phyloP scores from a whole-genome alignment of 2,329 filamentous ascomycete genomes.

The Dactylonectria estremocensis region DNA sequence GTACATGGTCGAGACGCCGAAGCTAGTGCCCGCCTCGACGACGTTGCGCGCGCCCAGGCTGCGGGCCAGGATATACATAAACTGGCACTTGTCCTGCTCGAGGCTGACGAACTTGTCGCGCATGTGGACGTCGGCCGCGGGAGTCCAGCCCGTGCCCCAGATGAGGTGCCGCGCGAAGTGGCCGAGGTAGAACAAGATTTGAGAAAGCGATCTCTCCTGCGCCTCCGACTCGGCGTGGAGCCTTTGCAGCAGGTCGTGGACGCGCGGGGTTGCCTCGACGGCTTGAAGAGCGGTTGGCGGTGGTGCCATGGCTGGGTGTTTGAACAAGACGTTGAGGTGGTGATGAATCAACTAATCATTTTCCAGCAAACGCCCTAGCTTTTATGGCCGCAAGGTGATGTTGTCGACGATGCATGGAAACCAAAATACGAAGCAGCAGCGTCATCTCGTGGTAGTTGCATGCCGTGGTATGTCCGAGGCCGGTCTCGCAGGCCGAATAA shows the following conservation, averaged over 20 bases:
- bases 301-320: slow-evolving; percentile 32
- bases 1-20: slow-evolving; percentile 75
- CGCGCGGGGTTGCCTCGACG: slow-evolving; percentile 43
- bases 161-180: slow-evolving; percentile 44
- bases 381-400: not conserved
- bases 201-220: slow-evolving; percentile 46
- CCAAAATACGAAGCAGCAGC: not conserved
- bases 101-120: slow-evolving; percentile 73
- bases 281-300: slow-evolving; percentile 41
- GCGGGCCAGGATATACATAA: slow-evolving; percentile 69
- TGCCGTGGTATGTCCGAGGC: slow-evolving; percentile 32
- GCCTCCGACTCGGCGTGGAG: slow-evolving; percentile 48
- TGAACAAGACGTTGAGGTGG: not conserved
- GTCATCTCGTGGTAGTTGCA: not conserved
- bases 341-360: not conserved
- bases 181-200: slow-evolving; percentile 47
- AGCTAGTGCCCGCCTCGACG: slow-evolving; percentile 75
- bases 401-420: not conserved
- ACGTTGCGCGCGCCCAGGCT: slow-evolving; percentile 65
- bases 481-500: slow-evolving; percentile 27
- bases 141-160: slow-evolving; percentile 41
- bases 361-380: not conserved
- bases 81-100: slow-evolving; percentile 70
- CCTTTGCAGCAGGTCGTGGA: slow-evolving; percentile 45
- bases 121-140: slow-evolving; percentile 57